These are phyloP conservation scores for Podospora didyma DNA, from an alignment of 495 filamentous ascomycete genomes.

Conservation along the genomic window DNA sequence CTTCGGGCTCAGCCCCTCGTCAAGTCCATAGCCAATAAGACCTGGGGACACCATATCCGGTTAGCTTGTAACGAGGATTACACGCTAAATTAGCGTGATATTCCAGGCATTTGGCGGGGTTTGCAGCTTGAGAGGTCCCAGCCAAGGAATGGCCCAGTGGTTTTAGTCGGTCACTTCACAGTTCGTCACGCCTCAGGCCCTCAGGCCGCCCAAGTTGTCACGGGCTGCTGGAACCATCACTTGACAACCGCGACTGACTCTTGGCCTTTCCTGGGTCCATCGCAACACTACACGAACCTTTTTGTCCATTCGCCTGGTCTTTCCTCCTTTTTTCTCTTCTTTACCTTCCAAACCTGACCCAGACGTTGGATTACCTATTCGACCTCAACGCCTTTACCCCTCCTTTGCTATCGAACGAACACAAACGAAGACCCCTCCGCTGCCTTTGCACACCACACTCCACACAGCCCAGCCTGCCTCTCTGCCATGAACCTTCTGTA, in stretches of 20 bases:
- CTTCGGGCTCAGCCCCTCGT: no score
- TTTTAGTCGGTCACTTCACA: background rate
- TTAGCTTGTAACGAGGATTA: no score
- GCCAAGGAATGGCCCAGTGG: no score
- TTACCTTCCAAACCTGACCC: background rate
- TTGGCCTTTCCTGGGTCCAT: background rate
- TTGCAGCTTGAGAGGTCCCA: no score
- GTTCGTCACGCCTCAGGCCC: conserved; percentile 2
- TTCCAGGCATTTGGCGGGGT: no score
- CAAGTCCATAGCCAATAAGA: no score
- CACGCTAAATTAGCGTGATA: no score
- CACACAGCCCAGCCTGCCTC: background rate
- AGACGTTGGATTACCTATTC: background rate
- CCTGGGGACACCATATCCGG: no score
- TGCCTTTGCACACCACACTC: no score
- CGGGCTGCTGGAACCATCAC: conserved; percentile 5
- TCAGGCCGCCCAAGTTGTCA: no score
- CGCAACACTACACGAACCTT: background rate
- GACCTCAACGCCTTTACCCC: background rate
- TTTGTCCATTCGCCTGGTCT: background rate
- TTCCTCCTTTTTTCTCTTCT: background rate
- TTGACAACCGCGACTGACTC: conserved; percentile 1
- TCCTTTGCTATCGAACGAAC: background rate
- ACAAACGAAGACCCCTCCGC: background rate
- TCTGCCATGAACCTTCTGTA: conserved; percentile 58